Base-by-base conservation (phyloP, 116 monocot genomes). In the Trichopus zeylanicus region DNA sequence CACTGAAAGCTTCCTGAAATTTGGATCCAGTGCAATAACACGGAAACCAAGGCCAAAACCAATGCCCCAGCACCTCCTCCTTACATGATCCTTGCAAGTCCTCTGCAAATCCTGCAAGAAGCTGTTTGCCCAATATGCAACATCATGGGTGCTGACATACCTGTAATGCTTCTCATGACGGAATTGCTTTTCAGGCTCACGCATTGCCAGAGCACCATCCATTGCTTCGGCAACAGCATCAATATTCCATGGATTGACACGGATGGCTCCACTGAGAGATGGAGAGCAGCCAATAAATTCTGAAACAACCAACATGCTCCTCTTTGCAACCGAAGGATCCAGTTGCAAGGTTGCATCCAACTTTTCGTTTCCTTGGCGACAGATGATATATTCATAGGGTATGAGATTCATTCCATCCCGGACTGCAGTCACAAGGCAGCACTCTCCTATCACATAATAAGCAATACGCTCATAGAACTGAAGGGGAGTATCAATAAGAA, bases 361-460 rank as follows among this genome's bases (percentile, higher is more conserved):
- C 21, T 39, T 42, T 29, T 69, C 21, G 19, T 53, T 61, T 20
- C 69, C 69, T 42, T 69, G 61, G 4, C 69, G 32, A 42, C 61
- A 69, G 22, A 69, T 37, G 11, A 61, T 54, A 29, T 69, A 69
- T 61, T 69, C 69, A 29, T 69, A 69, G 6, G 69, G 69, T 26
- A 61, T 61, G 2, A 69, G 61, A 53, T 69, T 69, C 69, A 69
- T 69, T 18, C 69, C 69, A 35, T 69, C 69, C 20, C 69, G 54
- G 4, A 69, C 61, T 28, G 69, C 69, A 27, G 51, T 69, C 6
- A 69, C 61, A 26, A 69, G 33, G 52, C 53, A 69, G 29, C 69
- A 69, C 34, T 69, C 69, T 2, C 61, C 60, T 6, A 54, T 52
- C 5, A 53, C 61, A 19, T 69, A 69, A 23, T 53, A 69, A 39